Conservation (phyloP, 2,329 filamentous ascomycete species). For the Pseudogymnoascus sp. region DNA sequence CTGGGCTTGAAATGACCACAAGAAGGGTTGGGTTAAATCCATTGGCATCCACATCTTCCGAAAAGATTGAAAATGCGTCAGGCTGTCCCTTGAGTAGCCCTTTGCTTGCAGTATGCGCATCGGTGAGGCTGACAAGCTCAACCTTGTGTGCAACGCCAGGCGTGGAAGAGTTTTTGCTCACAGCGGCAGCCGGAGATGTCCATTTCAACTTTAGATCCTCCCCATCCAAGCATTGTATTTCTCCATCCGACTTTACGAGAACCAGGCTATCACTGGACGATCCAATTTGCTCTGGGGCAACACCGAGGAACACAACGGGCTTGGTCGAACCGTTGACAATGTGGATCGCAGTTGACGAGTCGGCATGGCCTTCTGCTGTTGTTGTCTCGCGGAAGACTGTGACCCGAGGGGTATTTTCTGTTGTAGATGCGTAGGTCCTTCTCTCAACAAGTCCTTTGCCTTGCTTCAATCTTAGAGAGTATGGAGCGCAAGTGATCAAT, state of each 20-base stretch:
- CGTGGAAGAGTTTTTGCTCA: constrained; percentile 29
- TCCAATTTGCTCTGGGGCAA: constrained; percentile 21
- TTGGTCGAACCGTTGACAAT: constrained; percentile 34
- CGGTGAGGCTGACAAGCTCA: constrained; percentile 28
- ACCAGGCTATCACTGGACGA: constrained; percentile 37
- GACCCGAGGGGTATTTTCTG: constrained; percentile 41
- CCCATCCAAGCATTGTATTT: constrained; percentile 53
- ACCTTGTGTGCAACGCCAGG: constrained; percentile 25
- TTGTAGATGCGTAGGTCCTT: constrained; percentile 55
- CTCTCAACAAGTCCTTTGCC: constrained; percentile 43
- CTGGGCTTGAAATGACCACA: constrained; percentile 34
- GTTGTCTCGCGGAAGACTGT: constrained; percentile 54
- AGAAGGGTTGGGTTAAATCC: constrained; percentile 47
- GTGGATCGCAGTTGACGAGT: constrained; percentile 42
- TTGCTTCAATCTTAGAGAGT: constrained; percentile 43
- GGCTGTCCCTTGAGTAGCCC: constrained; percentile 42
- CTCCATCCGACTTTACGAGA: constrained; percentile 52
- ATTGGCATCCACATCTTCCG: constrained; percentile 26
- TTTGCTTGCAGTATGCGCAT: constrained; percentile 26
- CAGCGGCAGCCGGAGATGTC: constrained; percentile 34
- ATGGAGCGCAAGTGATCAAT: constrained; percentile 54
- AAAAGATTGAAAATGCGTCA: constrained; percentile 45
- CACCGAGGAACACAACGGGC: constrained; percentile 39
- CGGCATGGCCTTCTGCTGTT: constrained; percentile 44
- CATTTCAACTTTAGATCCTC: constrained; percentile 45